Conservation (phyloP, 805 yeast species). For the Yarrowia divulgata region DNA sequence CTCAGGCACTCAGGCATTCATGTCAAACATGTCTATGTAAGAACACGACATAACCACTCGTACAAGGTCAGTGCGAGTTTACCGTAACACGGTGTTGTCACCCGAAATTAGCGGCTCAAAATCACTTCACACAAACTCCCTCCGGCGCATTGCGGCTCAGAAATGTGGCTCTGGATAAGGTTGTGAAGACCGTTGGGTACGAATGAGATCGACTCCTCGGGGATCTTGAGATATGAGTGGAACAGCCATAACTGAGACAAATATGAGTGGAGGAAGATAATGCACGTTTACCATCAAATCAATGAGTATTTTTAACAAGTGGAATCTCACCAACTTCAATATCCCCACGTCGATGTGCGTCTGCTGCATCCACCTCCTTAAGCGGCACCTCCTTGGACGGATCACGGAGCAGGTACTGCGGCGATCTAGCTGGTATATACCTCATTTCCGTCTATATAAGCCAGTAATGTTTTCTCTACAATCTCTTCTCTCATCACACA, state of each 20-base stretch:
- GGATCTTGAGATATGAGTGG: not conserved
- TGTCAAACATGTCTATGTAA: too few relatives aligned
- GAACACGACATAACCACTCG: too few relatives aligned
- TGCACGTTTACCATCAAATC: too few relatives aligned
- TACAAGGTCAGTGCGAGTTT: too few relatives aligned
- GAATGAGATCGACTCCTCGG: not conserved
- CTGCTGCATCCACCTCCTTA: not conserved
- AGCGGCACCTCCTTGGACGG: not conserved
- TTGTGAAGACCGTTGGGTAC: conserved; percentile 7
- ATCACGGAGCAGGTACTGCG: conserved; percentile 1
- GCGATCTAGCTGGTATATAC: not conserved
- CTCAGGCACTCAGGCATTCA: too few relatives aligned
- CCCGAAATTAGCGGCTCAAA: too few relatives aligned
- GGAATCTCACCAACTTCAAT: too few relatives aligned
- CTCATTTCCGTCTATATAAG: not conserved
- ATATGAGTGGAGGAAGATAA: too few relatives aligned
- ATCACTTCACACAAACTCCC: not conserved
- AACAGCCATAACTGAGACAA: too few relatives aligned
- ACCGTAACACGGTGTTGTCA: too few relatives aligned
- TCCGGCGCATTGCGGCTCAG: conserved; percentile 23
- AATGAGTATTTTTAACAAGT: too few relatives aligned
- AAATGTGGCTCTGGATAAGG: not conserved
- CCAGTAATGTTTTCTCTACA: not conserved
- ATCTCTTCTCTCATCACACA: not conserved
- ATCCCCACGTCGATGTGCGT: too few relatives aligned